These are phyloP conservation scores for Paramyrothecium roridum DNA, from an alignment of 2,329 filamentous ascomycete genomes.

Conservation along the genomic window DNA sequence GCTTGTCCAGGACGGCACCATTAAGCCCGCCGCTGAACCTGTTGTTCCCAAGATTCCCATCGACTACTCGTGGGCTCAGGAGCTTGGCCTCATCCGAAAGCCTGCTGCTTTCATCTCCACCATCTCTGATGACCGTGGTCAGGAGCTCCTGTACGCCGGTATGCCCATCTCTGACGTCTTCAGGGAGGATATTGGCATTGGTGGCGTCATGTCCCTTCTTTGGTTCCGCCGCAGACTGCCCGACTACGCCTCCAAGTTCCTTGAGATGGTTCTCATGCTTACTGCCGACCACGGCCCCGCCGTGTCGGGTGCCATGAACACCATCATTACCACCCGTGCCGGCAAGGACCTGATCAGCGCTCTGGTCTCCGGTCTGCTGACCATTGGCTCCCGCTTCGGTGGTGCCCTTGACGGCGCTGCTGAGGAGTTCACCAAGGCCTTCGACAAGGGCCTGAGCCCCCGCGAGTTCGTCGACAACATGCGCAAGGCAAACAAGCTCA, in stretches of 20 bases:
- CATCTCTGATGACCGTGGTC: conserved; percentile 98
- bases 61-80: conserved; percentile 99
- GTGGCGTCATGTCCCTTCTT: conserved; percentile 98
- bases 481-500: conserved; percentile 99
- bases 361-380: conserved; percentile 92
- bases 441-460: conserved; percentile 95
- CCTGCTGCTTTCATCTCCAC: conserved; percentile 99
- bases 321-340: conserved; percentile 98
- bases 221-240: conserved; percentile 99
- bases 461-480: conserved; percentile 99
- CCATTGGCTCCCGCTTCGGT: conserved; percentile 97
- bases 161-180: conserved; percentile 99
- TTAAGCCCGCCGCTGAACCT: conserved; percentile 84
- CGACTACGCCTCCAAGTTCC: conserved; percentile 94
- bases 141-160: conserved; percentile 96
- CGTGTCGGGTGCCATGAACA: conserved; percentile 99
- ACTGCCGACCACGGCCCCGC: conserved; percentile 98
- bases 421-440: conserved; percentile 97
- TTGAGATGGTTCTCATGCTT: conserved; percentile 99
- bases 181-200: conserved; percentile 97
- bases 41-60: conserved; percentile 98
- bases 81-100: conserved; percentile 99
- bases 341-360: conserved; percentile 98
- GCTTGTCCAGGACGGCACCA: conserved; percentile 78
- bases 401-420: conserved; percentile 97